Evolutionary conservation across 176 grass and related monocot species (phyloP), one percentile per base, ranked within the genome.

Genomic region (Olyra latifolia): DNA sequence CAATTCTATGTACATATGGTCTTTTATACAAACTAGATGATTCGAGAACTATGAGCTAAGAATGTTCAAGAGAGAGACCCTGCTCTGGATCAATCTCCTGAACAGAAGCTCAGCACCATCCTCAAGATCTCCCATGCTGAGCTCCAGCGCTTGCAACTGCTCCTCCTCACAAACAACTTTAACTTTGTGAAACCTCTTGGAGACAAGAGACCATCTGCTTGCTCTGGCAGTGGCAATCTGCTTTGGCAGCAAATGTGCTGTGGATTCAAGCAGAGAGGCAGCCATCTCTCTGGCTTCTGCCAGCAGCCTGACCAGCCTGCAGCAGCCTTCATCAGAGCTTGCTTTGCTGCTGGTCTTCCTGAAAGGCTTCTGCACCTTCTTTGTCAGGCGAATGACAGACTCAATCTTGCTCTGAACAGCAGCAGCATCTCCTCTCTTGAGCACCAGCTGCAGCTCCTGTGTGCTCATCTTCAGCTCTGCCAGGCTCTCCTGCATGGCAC

Each of bases 151-250:
- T 43, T 70, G 84, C 77, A 93, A 52, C 49, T 93, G 84, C 30
- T 64, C 28, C 78, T 76, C 88, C n/a, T 74, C 66, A 19, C 72
- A 85, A 5, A 72, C 40, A 14, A 80, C 39, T 45, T 79, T 88
- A 11, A 20, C 87, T 72, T 65, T 82, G 44, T 81, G 81, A 9
- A 90, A 80, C 52, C 55, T 83, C 78, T 30, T 87, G 5, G 91
- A 90, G 32, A 90, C 20, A 17, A 87, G 64, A 43, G 62, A 78
- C 87, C 84, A 93, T 46, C 76, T 90, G 86, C 86, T 88, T 6
- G 28, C 48, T 5, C 10, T 58, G 15, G 41, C 2, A 2, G 4
- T 13, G 2, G 9, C 48, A n/a, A 86, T 79, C 57, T 87, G 58
- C 57, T 78, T 85, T 0, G 77, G 56, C 71, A 87, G 46, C 28